Evolutionary conservation across 371 early-diverging fungal species (phyloP), one percentile per base, ranked within the genome.

Genomic region (Mucor lusitanicus): DNA sequence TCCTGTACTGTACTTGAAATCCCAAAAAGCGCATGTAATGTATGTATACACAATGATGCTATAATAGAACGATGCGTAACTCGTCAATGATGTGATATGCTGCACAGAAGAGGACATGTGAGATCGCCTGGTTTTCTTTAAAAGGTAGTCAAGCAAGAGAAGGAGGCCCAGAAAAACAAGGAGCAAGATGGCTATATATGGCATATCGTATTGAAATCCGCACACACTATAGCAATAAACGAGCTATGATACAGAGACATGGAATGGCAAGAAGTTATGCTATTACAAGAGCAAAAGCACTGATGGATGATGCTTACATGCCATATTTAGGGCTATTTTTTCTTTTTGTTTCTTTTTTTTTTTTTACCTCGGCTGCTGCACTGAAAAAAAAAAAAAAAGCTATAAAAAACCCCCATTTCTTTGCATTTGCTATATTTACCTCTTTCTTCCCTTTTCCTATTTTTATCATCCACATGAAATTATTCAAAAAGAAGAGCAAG

Each of bases 111-210:
- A 33, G 30, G 37, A 37, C 37, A 37, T 19, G 50, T 50, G 50
- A 50, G 15, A 60, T 23, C 56, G 15, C 42, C 17, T 28, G 79
- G 55, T 32, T 55, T 55, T 55, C 55, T 55, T 30, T 55, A 55
- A 30, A 27, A 55, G 32, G 53, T 44, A 44, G 19, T 3, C 6
- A 44, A 44, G 19, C 30, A 30, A 44, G 6, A 37, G n/a, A n/a
- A 19, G 17, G 23, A 46, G 21, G 21, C 6, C 30, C 50, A 50
- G 23, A 12, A 21, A 23, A 50, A 12, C 21, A 50, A 23, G 12
- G 9, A 19, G 46, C 21, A 50, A 23, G 12, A 21, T 17, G 46
- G 46, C 46, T 19, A 37, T 37, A 13, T 37, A 46, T 46, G 46
- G 23, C 50, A 50, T 19, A 4, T 21, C 12, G 50, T 23, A 50